Evolutionary conservation across 2,329 filamentous ascomycete genomes (phyloP).

Genomic region (Talaromyces sp.): DNA sequence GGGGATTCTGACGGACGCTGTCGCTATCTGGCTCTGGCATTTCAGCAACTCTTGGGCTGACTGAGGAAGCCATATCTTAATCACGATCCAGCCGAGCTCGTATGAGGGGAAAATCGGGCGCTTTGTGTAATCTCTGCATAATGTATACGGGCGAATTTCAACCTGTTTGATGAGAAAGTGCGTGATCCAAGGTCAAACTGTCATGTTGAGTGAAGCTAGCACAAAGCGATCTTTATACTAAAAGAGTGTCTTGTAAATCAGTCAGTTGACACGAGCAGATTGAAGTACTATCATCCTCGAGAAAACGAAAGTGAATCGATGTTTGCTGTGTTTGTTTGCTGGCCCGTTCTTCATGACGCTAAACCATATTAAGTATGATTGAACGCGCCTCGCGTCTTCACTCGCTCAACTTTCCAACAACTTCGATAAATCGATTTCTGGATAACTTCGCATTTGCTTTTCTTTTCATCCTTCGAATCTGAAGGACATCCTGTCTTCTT

Average conservation of each 20-base stretch:
- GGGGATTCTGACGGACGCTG: conserved; percentile 30
- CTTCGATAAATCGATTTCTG: background rate
- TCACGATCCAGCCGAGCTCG: conserved; percentile 1
- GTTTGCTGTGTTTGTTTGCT: conserved; percentile 12
- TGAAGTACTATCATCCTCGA: background rate
- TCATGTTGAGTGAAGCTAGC: background rate
- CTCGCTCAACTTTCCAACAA: conserved; percentile 4
- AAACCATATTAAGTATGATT: conserved; percentile 16
- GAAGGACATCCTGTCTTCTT: background rate
- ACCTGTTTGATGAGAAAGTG: background rate
- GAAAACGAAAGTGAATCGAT: background rate
- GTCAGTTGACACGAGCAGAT: conserved; percentile 5
- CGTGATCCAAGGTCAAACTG: background rate
- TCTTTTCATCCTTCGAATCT: background rate
- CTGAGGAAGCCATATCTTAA: conserved; percentile 10
- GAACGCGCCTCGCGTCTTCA: conserved; percentile 17
- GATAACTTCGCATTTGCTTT: background rate
- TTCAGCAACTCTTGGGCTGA: background rate
- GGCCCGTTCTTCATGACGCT: background rate
- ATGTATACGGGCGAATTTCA: background rate
- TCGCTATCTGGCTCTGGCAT: conserved; percentile 5
- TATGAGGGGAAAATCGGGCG: background rate
- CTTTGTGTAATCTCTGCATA: conserved; percentile 5
- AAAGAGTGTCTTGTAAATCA: background rate
- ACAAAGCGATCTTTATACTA: background rate